Percentiles rank a stretch among this genome's conserved stretches.
Conservation (phyloP, 176 grass and related monocot species). For the Dendrocalamus sinicus region DNA sequence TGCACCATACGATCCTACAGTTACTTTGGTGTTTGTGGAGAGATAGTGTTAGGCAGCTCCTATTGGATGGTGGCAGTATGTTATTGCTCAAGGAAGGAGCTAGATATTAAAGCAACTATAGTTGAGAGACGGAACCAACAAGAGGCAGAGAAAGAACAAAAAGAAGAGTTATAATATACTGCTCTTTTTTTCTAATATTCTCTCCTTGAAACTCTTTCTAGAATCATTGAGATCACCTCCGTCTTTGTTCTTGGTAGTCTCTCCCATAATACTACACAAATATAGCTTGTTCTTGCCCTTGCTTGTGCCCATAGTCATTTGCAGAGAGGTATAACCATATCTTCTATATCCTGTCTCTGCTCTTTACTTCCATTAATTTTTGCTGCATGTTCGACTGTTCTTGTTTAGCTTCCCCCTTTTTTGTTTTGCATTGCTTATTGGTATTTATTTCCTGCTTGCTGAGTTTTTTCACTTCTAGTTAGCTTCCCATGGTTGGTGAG, state of each 20-base stretch:
- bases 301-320: constrained; percentile 13
- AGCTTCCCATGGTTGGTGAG: constrained; percentile 34
- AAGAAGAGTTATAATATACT: constrained; percentile 15
- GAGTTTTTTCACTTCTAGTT: constrained; percentile 41
- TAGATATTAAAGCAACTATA: constrained; percentile 42
- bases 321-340: constrained; percentile 43
- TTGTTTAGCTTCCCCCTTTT: not conserved
- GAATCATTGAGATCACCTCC: constrained; percentile 58
- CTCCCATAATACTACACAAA: constrained; percentile 37
- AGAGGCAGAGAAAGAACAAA: constrained; percentile 33
- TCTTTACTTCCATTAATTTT: constrained; percentile 34
- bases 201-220: constrained; percentile 49
- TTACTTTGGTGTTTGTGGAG: constrained; percentile 46
- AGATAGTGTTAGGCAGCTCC: constrained; percentile 53
- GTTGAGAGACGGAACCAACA: constrained; percentile 44
- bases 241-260: constrained; percentile 53
- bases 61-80: constrained; percentile 55
- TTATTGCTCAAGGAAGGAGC: constrained; percentile 44
- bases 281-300: constrained; percentile 27
- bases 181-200: constrained; percentile 48
- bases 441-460: constrained; percentile 27
- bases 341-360: not conserved
- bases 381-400: not conserved
- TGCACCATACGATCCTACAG: too few species aligned
- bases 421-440: not conserved